Percentiles rank a stretch among this genome's conserved stretches.
Evolutionary conservation across 805 yeast species (phyloP).

Genomic region (Isabelozyma heimii): DNA sequence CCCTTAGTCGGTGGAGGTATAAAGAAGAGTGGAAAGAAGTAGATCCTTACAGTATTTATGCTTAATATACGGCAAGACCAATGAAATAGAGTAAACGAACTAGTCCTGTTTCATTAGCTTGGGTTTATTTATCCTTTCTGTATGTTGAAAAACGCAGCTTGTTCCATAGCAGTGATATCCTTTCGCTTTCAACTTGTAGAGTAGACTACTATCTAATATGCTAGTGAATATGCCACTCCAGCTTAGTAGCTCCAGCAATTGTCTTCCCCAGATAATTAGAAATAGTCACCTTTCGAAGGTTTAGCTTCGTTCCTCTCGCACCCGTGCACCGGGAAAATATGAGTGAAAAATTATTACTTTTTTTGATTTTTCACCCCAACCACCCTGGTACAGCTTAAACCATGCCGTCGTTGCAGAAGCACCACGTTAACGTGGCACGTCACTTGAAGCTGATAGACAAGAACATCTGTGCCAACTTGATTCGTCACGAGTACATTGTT

Average conservation of each 20-base stretch:
- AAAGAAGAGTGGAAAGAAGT: conserved; percentile 68
- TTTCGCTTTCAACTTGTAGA: too few relatives aligned
- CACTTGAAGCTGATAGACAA: conserved; percentile 44
- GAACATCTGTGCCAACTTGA: conserved; percentile 40
- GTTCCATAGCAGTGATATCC: too few relatives aligned
- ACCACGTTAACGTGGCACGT: conserved; percentile 41
- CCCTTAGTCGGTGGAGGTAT: conserved; percentile 93
- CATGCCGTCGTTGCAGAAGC: conserved; percentile 43
- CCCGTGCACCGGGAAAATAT: background rate
- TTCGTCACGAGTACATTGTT: conserved; percentile 43
- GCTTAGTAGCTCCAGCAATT: too few relatives aligned
- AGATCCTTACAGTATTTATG: background rate
- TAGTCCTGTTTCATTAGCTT: too few relatives aligned
- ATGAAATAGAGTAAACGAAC: too few relatives aligned
- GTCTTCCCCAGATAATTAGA: too few relatives aligned
- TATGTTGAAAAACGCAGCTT: too few relatives aligned
- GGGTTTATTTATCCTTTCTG: too few relatives aligned
- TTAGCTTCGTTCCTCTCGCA: background rate
- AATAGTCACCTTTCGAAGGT: too few relatives aligned
- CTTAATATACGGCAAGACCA: too few relatives aligned
- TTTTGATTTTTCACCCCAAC: background rate
- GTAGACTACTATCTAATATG: too few relatives aligned
- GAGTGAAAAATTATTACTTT: background rate
- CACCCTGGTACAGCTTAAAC: background rate
- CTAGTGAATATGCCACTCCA: too few relatives aligned